Conservation (phyloP, 2,329 filamentous ascomycete genomes). For the Colletotrichum simmondsii region DNA sequence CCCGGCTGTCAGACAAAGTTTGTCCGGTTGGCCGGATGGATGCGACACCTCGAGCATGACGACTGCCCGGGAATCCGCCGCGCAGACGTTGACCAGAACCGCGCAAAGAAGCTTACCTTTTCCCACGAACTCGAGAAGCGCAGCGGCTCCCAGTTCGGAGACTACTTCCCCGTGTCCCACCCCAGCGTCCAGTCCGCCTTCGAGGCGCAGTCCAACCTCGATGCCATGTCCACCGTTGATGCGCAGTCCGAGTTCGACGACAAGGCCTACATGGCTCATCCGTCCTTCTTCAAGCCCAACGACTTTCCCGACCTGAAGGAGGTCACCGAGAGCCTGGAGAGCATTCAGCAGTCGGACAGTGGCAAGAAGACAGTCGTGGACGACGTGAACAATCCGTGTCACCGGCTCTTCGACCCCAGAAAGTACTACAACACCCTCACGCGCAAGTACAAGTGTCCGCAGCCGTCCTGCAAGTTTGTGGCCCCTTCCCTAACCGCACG, state of each 20-base stretch:
- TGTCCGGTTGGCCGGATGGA: slow-evolving; percentile 47
- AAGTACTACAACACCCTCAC: slow-evolving; percentile 57
- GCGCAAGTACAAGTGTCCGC: slow-evolving; percentile 64
- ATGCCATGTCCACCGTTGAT: background rate
- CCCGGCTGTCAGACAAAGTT: slow-evolving; percentile 58
- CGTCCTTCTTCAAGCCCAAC: slow-evolving; percentile 23
- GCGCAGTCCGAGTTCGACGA: slow-evolving; percentile 13
- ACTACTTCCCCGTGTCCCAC: slow-evolving; percentile 34
- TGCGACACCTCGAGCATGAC: slow-evolving; percentile 57
- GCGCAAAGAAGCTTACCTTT: slow-evolving; percentile 51
- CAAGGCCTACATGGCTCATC: slow-evolving; percentile 27
- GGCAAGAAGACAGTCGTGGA: slow-evolving; percentile 36
- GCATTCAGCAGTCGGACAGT: slow-evolving; percentile 38
- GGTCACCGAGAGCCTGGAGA: slow-evolving; percentile 36
- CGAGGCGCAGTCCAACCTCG: background rate
- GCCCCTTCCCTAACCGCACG: too few relatives aligned
- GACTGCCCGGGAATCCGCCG: slow-evolving; percentile 50
- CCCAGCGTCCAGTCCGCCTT: slow-evolving; percentile 19
- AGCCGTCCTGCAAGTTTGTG: slow-evolving; percentile 60
- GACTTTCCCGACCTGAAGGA: slow-evolving; percentile 28
- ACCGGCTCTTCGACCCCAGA: slow-evolving; percentile 57
- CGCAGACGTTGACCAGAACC: slow-evolving; percentile 44
- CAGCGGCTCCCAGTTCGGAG: slow-evolving; percentile 31
- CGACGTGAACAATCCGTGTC: slow-evolving; percentile 56
- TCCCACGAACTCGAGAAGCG: slow-evolving; percentile 41